Percentiles rank a stretch among this genome's conserved stretches.
phyloP scores from a whole-genome alignment of 768 basidiomycete genomes.

The Mycena amicta region DNA sequence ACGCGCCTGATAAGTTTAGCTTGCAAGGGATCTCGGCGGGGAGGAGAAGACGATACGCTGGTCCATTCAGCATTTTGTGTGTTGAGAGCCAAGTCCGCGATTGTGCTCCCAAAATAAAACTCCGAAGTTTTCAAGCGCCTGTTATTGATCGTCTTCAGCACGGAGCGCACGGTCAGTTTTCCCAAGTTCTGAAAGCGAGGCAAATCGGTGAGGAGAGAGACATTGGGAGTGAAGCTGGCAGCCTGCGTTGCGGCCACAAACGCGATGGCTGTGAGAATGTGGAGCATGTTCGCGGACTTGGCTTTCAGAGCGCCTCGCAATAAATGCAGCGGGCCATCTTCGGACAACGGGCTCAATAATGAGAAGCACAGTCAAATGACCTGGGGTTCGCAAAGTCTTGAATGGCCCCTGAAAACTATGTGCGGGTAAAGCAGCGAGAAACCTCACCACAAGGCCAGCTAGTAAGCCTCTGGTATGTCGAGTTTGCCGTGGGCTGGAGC shows the following conservation, averaged over 20 bases:
- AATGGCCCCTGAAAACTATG: background rate
- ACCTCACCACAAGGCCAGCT: too few relatives aligned
- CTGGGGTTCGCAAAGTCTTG: background rate
- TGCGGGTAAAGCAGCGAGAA: too few relatives aligned
- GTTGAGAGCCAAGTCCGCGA: constrained; percentile 15
- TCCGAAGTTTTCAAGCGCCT: constrained; percentile 13
- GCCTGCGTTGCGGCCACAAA: constrained; percentile 5
- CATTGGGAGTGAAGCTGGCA: constrained; percentile 16
- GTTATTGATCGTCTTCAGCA: constrained; percentile 19
- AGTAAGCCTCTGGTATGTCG: too few relatives aligned
- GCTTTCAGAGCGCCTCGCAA: background rate
- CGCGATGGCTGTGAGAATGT: background rate
- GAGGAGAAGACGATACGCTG: constrained; percentile 5
- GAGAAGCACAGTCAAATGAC: constrained; percentile 2
- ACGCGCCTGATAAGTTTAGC: constrained; percentile 8
- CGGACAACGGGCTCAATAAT: too few relatives aligned
- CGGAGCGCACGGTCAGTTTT: constrained; percentile 15
- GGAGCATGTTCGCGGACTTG: constrained; percentile 5
- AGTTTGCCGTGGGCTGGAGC: too few relatives aligned
- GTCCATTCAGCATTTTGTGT: constrained; percentile 20
- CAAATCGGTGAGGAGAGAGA: constrained; percentile 21
- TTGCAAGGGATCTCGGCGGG: background rate
- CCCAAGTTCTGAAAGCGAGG: constrained; percentile 10
- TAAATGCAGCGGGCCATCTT: background rate
- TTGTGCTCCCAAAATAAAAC: constrained; percentile 20